Base-by-base conservation (phyloP, 2,329 filamentous ascomycete genomes). In the Parastagonospora nodorum region DNA sequence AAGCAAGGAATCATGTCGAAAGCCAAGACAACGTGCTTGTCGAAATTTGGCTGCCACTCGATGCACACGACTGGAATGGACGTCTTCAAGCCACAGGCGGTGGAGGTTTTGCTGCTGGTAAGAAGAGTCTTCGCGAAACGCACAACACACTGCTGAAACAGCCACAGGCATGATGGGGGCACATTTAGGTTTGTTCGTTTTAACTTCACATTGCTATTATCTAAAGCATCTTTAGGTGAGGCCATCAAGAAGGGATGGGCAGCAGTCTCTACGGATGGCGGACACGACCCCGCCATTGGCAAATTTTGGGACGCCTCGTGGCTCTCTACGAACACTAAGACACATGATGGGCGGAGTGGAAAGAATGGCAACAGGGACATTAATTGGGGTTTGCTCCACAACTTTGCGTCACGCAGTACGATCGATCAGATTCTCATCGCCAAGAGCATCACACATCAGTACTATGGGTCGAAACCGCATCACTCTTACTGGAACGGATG, bases 391-490 rank as follows among this genome's bases (percentile, higher is more conserved):
- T 44, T 68, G 3, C 41, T 78, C 5, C 61, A 72, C 9, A 74
- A 78, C 43, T 73, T 75, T 16, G 75, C 71, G 0, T 72, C 66
- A 0, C 59, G 69, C 0, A 69, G 73, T n/a, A 32, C 77, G 8
- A 62, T 71, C 4, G 77, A 78, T 19, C 53, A 64, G 40, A 58
- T 69, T 11, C 31, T 58, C 24, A 58, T 77, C 8, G 73, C 67
- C 8, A 76, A 77, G 51, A 52, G 44, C 19, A 56, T 71, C 19
- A 64, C 63, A 5, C 53, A 67, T 16, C 58, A 63, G 14, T 77
- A 66, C 51, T 78, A 74, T 51, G 63, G 68, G 9, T 42, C 58
- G 28, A 42, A 59, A 16, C 67, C 72, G 0, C 60, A 65, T 36
- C 66, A 71, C 41, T 68, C 68, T 11, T 71, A 74, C 46, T 74